These are phyloP conservation scores for Malassezia caprae DNA, from an alignment of 1,284 basidiomycete genomes.

Conservation along the genomic window DNA sequence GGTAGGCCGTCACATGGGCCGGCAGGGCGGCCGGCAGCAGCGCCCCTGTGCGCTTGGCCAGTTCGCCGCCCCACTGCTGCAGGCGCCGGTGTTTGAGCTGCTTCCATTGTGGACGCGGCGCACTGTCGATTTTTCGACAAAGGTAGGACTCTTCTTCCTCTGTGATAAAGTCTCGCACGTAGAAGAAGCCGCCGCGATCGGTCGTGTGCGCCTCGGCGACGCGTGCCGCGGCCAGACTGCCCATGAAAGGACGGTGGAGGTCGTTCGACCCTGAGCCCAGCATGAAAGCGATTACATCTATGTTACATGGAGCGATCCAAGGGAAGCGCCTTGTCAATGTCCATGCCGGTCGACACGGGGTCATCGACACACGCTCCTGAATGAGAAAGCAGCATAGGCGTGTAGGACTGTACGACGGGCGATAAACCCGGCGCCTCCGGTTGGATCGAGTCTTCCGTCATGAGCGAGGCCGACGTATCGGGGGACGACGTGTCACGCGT, in stretches of 20 bases:
- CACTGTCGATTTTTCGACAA: slow-evolving; percentile 65
- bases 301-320: background rate
- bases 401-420: background rate
- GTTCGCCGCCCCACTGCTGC: slow-evolving; percentile 55
- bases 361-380: background rate
- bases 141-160: slow-evolving; percentile 68
- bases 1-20: slow-evolving; percentile 55
- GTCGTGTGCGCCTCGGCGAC: background rate
- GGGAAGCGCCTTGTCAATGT: slow-evolving; percentile 11
- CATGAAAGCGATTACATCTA: background rate
- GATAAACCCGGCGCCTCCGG: background rate
- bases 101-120: slow-evolving; percentile 75
- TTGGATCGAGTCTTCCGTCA: slow-evolving; percentile 15
- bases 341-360: slow-evolving; percentile 3
- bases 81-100: slow-evolving; percentile 65
- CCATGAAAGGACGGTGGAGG: background rate
- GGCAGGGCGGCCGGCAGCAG: slow-evolving; percentile 61
- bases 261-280: background rate
- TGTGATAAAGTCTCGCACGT: slow-evolving; percentile 66
- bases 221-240: background rate
- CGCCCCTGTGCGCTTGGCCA: slow-evolving; percentile 55
- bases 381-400: background rate
- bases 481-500: slow-evolving; percentile 2
- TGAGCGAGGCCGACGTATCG: slow-evolving; percentile 16
- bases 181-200: slow-evolving; percentile 24